Percentiles rank a stretch among this genome's conserved stretches.
Conservation (phyloP, 345 rosid species). For the Rhodamnia rubescens region DNA sequence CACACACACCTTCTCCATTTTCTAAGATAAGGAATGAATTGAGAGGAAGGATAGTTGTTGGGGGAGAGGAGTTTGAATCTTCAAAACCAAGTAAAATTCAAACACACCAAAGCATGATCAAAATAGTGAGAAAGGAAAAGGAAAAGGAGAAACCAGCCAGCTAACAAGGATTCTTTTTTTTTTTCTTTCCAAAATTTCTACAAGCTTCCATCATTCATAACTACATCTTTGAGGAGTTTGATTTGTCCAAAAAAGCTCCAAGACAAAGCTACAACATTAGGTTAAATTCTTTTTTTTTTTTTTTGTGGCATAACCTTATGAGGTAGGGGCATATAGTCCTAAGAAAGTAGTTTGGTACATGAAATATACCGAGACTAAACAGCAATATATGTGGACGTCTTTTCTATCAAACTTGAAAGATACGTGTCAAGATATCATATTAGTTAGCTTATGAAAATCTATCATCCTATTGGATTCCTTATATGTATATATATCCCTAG, state of each 20-base stretch:
- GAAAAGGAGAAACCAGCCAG: background rate
- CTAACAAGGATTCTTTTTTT: background rate
- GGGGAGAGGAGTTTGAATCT: constrained; percentile 6
- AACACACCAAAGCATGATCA: constrained; percentile 7
- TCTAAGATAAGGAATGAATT: constrained; percentile 20
- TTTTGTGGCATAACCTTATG: background rate
- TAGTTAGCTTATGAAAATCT: background rate
- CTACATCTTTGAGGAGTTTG: background rate
- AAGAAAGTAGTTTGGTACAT: background rate
- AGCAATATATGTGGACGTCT: background rate
- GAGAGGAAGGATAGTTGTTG: constrained; percentile 1
- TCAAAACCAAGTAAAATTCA: constrained; percentile 3
- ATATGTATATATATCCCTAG: background rate
- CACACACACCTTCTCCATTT: constrained; percentile 14
- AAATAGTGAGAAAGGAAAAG: background rate
- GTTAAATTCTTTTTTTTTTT: background rate
- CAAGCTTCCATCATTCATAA: background rate
- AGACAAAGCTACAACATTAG: background rate
- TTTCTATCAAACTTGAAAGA: background rate
- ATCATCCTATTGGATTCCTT: background rate
- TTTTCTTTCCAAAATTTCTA: background rate
- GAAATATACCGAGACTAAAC: background rate
- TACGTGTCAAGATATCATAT: background rate
- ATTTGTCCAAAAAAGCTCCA: background rate
- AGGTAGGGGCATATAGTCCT: background rate